Conservation (phyloP, 2,329 filamentous ascomycete species). For the Aspergillus pseudoterreus region DNA sequence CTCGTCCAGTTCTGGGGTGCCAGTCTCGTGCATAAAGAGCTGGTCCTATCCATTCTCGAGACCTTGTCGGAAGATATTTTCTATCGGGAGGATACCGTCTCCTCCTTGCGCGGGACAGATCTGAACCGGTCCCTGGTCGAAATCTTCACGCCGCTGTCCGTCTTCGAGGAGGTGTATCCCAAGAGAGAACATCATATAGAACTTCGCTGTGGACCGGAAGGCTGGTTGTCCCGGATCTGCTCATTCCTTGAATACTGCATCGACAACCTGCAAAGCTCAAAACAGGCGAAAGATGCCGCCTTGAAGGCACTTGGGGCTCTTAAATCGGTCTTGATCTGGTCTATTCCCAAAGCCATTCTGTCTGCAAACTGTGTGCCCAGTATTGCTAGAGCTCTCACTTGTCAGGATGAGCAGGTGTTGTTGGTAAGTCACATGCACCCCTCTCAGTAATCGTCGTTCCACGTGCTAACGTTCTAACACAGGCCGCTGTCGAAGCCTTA, state of each 20-base stretch:
- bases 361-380: slow-evolving; percentile 66
- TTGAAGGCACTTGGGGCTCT: slow-evolving; percentile 74
- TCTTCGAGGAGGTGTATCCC: slow-evolving; percentile 73
- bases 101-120: slow-evolving; percentile 74
- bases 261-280: slow-evolving; percentile 60
- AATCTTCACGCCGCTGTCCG: slow-evolving; percentile 77
- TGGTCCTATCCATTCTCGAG: slow-evolving; percentile 85
- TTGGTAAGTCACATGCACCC: slow-evolving; percentile 52
- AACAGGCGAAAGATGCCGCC: slow-evolving; percentile 66
- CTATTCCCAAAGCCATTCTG: slow-evolving; percentile 76
- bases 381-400: slow-evolving; percentile 68
- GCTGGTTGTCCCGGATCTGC: slow-evolving; percentile 79
- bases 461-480: slow-evolving; percentile 10
- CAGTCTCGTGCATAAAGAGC: slow-evolving; percentile 67
- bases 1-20: slow-evolving; percentile 75
- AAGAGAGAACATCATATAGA: slow-evolving; percentile 65
- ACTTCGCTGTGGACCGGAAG: slow-evolving; percentile 74
- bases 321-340: slow-evolving; percentile 79
- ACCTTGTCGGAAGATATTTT: slow-evolving; percentile 93
- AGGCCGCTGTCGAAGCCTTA: slow-evolving; percentile 79
- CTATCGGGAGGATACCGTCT: slow-evolving; percentile 81
- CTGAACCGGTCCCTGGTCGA: slow-evolving; percentile 89
- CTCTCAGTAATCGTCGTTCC: not conserved
- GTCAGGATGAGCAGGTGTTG: slow-evolving; percentile 67
- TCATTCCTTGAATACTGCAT: slow-evolving; percentile 72